Percentiles rank a stretch among this genome's conserved stretches.
phyloP scores from a whole-genome alignment of 139 green algal genomes.

The Zygnema cylindricum region DNA sequence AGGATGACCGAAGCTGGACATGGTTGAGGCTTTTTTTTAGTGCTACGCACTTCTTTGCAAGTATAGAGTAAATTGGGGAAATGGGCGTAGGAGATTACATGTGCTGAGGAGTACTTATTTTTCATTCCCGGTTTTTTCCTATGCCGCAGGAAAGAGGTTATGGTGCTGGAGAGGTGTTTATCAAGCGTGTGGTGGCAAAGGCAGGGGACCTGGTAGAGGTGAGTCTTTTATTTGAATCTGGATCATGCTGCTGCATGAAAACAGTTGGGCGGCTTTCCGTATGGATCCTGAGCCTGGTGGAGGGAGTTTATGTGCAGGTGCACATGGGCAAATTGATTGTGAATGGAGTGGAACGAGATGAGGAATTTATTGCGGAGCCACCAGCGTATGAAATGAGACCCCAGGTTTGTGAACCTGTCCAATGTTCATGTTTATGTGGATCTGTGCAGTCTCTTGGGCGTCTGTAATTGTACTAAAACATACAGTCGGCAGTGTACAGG shows the following conservation, averaged over 20 bases:
- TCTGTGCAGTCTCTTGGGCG: background rate
- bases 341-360: slow-evolving; percentile 77
- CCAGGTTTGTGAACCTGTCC: too few species aligned
- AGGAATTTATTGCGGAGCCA: slow-evolving; percentile 87
- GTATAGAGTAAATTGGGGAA: too few species aligned
- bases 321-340: slow-evolving; percentile 81
- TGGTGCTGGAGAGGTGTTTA: slow-evolving; percentile 82
- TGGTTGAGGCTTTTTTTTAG: too few species aligned
- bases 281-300: background rate
- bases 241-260: slow-evolving; percentile 1
- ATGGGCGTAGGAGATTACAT: too few species aligned
- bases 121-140: slow-evolving; percentile 1
- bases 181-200: slow-evolving; percentile 94
- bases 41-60: too few species aligned
- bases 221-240: slow-evolving; percentile 10
- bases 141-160: slow-evolving; percentile 63
- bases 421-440: too few species aligned
- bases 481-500: too few species aligned
- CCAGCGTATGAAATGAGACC: slow-evolving; percentile 59
- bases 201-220: slow-evolving; percentile 90
- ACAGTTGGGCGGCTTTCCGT: background rate
- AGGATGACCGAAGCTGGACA: too few species aligned
- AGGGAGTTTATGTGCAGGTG: slow-evolving; percentile 70
- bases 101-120: slow-evolving; percentile 5
- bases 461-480: too few species aligned